Percentiles rank a stretch among this genome's conserved stretches.
Evolutionary conservation across 768 basidiomycete genomes (phyloP).

Genomic region (Serendipita sp.): DNA sequence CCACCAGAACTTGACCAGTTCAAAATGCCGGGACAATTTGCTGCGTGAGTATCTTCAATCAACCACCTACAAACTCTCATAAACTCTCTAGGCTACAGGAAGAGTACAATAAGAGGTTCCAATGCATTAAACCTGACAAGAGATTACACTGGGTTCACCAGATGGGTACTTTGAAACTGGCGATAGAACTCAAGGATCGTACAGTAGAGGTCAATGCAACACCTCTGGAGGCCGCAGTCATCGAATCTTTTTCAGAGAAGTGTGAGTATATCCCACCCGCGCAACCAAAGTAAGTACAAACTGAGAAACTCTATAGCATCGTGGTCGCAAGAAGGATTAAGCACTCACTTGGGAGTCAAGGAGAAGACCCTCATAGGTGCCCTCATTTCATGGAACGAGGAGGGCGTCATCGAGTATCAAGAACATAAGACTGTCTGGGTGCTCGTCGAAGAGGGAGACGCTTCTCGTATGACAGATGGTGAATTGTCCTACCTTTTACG

Average conservation of each 20-base stretch:
- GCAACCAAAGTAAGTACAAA: too few relatives aligned
- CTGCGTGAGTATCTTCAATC: constrained; percentile 31
- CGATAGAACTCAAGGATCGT: constrained; percentile 71
- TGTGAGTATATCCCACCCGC: constrained; percentile 22
- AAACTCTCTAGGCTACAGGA: constrained; percentile 41
- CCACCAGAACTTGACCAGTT: constrained; percentile 55
- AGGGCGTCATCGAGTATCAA: constrained; percentile 63
- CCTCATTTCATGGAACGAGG: constrained; percentile 66
- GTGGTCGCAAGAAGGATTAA: constrained; percentile 59
- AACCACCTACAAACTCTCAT: background rate
- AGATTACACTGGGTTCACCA: constrained; percentile 77
- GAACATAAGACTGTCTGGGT: constrained; percentile 41
- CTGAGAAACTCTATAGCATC: constrained; percentile 26
- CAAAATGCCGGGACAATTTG: constrained; percentile 72
- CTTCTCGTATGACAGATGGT: constrained; percentile 10
- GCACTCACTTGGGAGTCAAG: constrained; percentile 47
- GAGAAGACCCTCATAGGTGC: constrained; percentile 51
- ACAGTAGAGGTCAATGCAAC: constrained; percentile 57
- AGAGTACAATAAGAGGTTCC: constrained; percentile 59
- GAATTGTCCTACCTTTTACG: background rate
- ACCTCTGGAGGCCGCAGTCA: constrained; percentile 79
- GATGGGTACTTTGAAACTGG: constrained; percentile 67
- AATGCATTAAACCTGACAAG: constrained; percentile 84
- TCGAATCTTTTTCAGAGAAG: constrained; percentile 67
- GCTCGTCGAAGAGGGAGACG: constrained; percentile 43